phyloP scores from a whole-genome alignment of 1,284 basidiomycete species.

The Leccinum huronense region DNA sequence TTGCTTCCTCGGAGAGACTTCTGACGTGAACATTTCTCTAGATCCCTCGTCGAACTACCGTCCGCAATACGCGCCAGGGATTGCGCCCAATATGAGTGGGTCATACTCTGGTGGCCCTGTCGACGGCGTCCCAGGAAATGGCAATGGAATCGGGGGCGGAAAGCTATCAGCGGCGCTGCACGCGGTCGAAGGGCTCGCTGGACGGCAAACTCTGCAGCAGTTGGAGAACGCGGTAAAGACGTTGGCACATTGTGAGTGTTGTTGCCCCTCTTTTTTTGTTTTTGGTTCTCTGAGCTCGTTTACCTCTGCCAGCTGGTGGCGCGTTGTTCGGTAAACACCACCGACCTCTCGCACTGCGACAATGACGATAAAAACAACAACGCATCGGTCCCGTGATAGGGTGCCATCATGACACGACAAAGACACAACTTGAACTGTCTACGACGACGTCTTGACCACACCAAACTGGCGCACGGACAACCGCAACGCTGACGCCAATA shows the following conservation, averaged over 20 bases:
- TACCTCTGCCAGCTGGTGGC: conserved; percentile 12
- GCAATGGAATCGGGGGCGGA: background rate
- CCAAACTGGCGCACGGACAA: too few species aligned
- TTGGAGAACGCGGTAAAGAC: conserved; percentile 25
- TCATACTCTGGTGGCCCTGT: too few species aligned
- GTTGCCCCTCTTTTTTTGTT: background rate
- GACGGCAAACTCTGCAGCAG: conserved; percentile 19
- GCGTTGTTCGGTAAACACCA: conserved; percentile 19
- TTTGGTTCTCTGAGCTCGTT: too few species aligned
- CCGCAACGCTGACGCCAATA: too few species aligned
- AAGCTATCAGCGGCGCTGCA: conserved; percentile 16
- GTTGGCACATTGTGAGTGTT: background rate
- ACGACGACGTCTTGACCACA: too few species aligned
- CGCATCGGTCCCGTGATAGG: too few species aligned
- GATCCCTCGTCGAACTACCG: conserved; percentile 6
- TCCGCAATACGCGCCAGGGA: background rate
- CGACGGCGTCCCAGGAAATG: background rate
- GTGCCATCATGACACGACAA: too few species aligned
- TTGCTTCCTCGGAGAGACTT: too few species aligned
- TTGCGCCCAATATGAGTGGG: too few species aligned
- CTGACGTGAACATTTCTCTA: background rate
- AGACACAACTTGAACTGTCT: too few species aligned
- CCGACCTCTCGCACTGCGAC: too few species aligned
- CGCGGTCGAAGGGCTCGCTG: conserved; percentile 29
- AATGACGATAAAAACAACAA: too few species aligned